A percentile compares a stretch with the other conserved stretches of the same genome.
phyloP scores from a whole-genome alignment of 2,329 filamentous ascomycete species.

The Taxawa tesnikishii region DNA sequence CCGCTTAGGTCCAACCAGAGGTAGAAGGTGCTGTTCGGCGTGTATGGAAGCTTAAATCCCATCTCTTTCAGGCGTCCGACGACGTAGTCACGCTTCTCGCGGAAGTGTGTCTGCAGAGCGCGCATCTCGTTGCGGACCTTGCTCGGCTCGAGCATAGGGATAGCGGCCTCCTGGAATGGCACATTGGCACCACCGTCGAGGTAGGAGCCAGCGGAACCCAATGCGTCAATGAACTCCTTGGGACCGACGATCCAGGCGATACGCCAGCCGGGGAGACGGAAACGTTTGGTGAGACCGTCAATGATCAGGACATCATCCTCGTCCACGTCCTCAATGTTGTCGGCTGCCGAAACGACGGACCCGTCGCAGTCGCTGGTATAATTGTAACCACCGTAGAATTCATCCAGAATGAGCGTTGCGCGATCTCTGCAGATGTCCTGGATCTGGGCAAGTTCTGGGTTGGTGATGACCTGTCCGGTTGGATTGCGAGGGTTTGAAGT shows the following conservation, averaged over 20 bases:
- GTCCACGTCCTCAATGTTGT: conserved; percentile 82
- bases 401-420: conserved; percentile 86
- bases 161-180: conserved; percentile 86
- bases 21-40: conserved; percentile 91
- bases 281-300: conserved; percentile 91
- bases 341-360: conserved; percentile 73
- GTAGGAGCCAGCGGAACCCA: conserved; percentile 85
- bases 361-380: conserved; percentile 90
- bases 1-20: conserved; percentile 59
- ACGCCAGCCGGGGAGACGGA: conserved; percentile 90
- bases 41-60: conserved; percentile 68
- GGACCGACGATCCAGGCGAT: conserved; percentile 94
- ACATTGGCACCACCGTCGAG: conserved; percentile 91
- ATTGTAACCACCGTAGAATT: conserved; percentile 91
- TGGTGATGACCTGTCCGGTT: conserved; percentile 75
- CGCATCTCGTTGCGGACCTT: conserved; percentile 78
- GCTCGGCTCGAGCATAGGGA: conserved; percentile 81
- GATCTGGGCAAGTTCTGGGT: conserved; percentile 77
- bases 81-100: conserved; percentile 85
- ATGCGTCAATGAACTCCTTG: conserved; percentile 91
- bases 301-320: conserved; percentile 79
- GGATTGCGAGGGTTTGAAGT: conserved; percentile 95
- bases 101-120: conserved; percentile 81
- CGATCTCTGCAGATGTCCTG: conserved; percentile 86
- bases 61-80: conserved; percentile 68